Evolutionary conservation across 805 yeast species (phyloP).

Genomic region (Saccharomycopsis capsularis): DNA sequence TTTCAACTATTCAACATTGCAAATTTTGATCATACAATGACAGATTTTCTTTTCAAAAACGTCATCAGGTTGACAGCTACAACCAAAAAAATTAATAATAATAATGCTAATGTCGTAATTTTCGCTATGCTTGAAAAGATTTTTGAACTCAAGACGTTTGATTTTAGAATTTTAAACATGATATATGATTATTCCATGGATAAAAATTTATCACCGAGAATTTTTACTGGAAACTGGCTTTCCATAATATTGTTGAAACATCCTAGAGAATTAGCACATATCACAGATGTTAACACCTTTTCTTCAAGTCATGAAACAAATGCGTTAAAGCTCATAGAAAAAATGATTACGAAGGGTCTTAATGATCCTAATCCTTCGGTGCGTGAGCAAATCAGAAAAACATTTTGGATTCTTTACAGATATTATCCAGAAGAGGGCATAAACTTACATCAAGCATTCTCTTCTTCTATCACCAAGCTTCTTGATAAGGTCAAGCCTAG

Average conservation of each 20-base stretch:
- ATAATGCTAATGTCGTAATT: constrained; percentile 47
- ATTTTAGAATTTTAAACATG: constrained; percentile 43
- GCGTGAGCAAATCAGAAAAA: constrained; percentile 62
- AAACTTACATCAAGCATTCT: constrained; percentile 27
- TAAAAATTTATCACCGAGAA: constrained; percentile 64
- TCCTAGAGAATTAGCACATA: constrained; percentile 29
- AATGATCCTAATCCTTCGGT: constrained; percentile 77
- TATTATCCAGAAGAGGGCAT: constrained; percentile 49
- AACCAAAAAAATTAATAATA: constrained; percentile 58
- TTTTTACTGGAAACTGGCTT: constrained; percentile 64
- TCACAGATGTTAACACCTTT: constrained; percentile 20
- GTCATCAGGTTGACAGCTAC: constrained; percentile 49
- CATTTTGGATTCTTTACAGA: constrained; percentile 64
- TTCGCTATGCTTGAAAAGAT: constrained; percentile 28
- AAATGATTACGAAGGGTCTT: constrained; percentile 52
- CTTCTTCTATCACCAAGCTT: constrained; percentile 39
- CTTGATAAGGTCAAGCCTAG: constrained; percentile 53
- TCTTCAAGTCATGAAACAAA: neutral
- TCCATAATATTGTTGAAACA: constrained; percentile 53
- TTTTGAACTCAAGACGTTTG: constrained; percentile 31
- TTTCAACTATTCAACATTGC: constrained; percentile 34
- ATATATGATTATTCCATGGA: constrained; percentile 51
- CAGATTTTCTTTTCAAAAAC: constrained; percentile 24
- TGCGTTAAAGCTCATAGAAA: constrained; percentile 38
- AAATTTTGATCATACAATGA: constrained; percentile 33